Evolutionary conservation across 805 yeast genomes (phyloP).

Genomic region (Metschnikowia rubicola): DNA sequence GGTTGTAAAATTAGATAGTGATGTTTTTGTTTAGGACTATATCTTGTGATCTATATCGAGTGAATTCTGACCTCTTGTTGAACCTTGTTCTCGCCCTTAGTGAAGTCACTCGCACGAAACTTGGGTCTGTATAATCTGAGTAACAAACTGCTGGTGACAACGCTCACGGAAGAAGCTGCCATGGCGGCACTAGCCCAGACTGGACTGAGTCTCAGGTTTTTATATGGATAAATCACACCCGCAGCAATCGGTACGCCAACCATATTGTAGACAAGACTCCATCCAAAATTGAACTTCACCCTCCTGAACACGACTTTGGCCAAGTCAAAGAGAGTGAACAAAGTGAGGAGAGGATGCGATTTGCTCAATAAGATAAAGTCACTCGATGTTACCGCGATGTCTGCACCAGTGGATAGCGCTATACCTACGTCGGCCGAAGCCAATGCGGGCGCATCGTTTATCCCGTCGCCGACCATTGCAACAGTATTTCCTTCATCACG

Average conservation of each 20-base stretch:
- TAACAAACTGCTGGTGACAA: slow-evolving; percentile 53
- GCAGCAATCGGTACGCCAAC: slow-evolving; percentile 64
- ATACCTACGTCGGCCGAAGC: slow-evolving; percentile 74
- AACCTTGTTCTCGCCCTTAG: not conserved
- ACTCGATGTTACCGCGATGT: slow-evolving; percentile 69
- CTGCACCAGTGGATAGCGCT: slow-evolving; percentile 74
- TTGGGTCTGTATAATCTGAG: slow-evolving; percentile 46
- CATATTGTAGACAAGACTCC: slow-evolving; percentile 57
- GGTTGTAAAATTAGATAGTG: slow-evolving; percentile 63
- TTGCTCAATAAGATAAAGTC: slow-evolving; percentile 67
- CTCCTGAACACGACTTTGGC: slow-evolving; percentile 49
- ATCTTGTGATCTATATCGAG: not conserved
- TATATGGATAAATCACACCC: slow-evolving; percentile 58
- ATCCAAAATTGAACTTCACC: slow-evolving; percentile 54
- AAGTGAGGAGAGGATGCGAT: slow-evolving; percentile 45
- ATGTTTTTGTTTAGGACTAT: slow-evolving; percentile 31
- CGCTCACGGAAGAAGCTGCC: slow-evolving; percentile 59
- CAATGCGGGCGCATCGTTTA: slow-evolving; percentile 80
- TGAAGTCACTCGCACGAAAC: slow-evolving; percentile 13
- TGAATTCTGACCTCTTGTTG: not conserved
- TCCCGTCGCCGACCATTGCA: slow-evolving; percentile 84
- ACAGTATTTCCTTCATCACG: slow-evolving; percentile 35
- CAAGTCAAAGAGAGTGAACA: slow-evolving; percentile 53
- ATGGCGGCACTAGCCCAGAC: slow-evolving; percentile 68
- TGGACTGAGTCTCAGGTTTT: slow-evolving; percentile 53